phyloP scores from a whole-genome alignment of 73 alveolate species.

The Paramecium sonneborni region DNA sequence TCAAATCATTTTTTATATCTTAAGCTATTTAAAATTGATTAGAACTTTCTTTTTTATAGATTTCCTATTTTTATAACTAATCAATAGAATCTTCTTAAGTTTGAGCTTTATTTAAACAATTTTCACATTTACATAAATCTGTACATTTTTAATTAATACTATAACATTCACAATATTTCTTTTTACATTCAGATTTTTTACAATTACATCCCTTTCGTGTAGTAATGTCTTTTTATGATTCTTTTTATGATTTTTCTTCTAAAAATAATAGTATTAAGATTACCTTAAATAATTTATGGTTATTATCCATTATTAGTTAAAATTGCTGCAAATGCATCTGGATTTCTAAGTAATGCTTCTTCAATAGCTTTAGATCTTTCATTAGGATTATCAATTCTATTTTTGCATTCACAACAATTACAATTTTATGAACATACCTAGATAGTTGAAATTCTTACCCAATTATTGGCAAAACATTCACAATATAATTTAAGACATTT shows the following conservation, averaged over 20 bases:
- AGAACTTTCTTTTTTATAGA: neutral
- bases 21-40: neutral
- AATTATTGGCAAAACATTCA: constrained; percentile 62
- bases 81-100: neutral
- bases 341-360: constrained; percentile 57
- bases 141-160: constrained; percentile 63
- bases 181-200: constrained; percentile 75
- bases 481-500: constrained; percentile 62
- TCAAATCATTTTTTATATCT: neutral
- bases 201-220: constrained; percentile 76
- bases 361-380: constrained; percentile 56
- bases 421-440: constrained; percentile 8
- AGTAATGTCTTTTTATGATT: neutral
- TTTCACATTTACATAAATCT: constrained; percentile 68
- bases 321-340: constrained; percentile 55
- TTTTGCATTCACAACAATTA: constrained; percentile 34
- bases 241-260: neutral
- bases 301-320: neutral
- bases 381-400: constrained; percentile 53
- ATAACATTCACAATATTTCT: constrained; percentile 79
- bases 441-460: neutral
- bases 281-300: constrained; percentile 16
- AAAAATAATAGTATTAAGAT: neutral
- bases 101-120: constrained; percentile 18
- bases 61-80: neutral